Evolutionary conservation across 192 early-diverging fungal species (phyloP), one percentile per base, ranked within the genome.

Genomic region (Coemansia sp.): DNA sequence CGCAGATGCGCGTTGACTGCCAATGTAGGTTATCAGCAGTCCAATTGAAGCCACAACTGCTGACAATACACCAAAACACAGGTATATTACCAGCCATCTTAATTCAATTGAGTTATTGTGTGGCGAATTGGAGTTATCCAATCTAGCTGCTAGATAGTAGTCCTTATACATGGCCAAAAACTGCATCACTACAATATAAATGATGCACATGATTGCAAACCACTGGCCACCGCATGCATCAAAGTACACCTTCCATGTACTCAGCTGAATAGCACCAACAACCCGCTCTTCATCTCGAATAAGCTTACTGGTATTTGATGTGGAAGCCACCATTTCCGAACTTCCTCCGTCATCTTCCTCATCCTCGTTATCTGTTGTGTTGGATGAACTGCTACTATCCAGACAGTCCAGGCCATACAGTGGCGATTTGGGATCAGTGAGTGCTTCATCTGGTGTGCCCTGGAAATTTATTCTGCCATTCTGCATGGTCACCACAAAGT

Each of bases 201-300:
- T 54, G 0, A 87, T n/a, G 33, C 87, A 54, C 12, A 56, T 42
- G 6, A 78, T 33, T 80, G 85, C 83, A 62, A 86, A 83, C 27
- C 69, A 53, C 61, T 63, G 73, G 21, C 87, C 85, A 40, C 89
- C 89, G 27, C 87, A 84, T 6, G 88, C 85, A 14, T 52, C 40
- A 42, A 88, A 69, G 58, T 97, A 98, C 18, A 80, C 68, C 35
- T 82, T 75, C 83, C 94, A 97, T 1, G 95, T 86, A 5, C 71
- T 60, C 24, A 71, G 72, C 18, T 82, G 73, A 46, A 97, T 91
- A 25, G 80, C 62, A 1, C 96, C 96, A 6, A 82, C 78, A 0
- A 81, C 82, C 29, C 86, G 82, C 45, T 86, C 86, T 67, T 98
- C 96, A 3, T 89, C 89, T 33, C 84, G 53, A 42, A 89, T 87